Evolutionary conservation across 441 rosid genomes (phyloP).

Genomic region (Gossypium schwendimanii): DNA sequence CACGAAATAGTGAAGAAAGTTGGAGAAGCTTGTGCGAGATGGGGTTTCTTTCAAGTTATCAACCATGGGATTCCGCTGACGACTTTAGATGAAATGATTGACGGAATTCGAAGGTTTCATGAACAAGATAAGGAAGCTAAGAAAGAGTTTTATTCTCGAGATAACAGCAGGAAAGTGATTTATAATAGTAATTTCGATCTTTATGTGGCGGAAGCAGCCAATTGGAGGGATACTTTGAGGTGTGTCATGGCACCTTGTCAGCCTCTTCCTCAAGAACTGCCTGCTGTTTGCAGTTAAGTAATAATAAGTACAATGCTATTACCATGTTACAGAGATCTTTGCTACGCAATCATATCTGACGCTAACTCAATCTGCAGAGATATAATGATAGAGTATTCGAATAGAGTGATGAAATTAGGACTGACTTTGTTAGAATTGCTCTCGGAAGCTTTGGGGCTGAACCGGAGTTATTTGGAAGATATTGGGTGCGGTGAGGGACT

Average conservation of each 20-base stretch:
- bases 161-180: conserved; percentile 8
- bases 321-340: too few relatives aligned
- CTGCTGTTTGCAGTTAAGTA: conserved; percentile 34
- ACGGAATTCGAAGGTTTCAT: conserved; percentile 24
- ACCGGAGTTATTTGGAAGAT: conserved; percentile 7
- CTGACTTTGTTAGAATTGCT: conserved; percentile 25
- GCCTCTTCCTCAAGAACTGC: conserved; percentile 38
- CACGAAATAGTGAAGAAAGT: conserved; percentile 1
- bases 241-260: conserved; percentile 37
- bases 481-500: conserved; percentile 18
- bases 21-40: conserved; percentile 14
- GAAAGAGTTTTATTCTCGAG: conserved; percentile 34
- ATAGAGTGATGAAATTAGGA: conserved; percentile 20
- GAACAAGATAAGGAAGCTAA: conserved; percentile 28
- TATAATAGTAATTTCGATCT: conserved; percentile 34
- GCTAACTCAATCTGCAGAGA: conserved; percentile 22
- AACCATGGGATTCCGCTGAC: conserved; percentile 27
- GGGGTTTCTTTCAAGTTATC: conserved; percentile 35
- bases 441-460: conserved; percentile 35
- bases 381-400: conserved; percentile 20
- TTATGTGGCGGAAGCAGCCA: conserved; percentile 16
- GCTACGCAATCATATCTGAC: too few relatives aligned
- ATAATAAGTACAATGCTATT: too few relatives aligned
- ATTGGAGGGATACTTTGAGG: conserved; percentile 42
- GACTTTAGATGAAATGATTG: conserved; percentile 19